Evolutionary conservation across 257 asterid genomes (phyloP), one percentile per base, ranked within the genome.

Genomic region (Rhazya stricta): DNA sequence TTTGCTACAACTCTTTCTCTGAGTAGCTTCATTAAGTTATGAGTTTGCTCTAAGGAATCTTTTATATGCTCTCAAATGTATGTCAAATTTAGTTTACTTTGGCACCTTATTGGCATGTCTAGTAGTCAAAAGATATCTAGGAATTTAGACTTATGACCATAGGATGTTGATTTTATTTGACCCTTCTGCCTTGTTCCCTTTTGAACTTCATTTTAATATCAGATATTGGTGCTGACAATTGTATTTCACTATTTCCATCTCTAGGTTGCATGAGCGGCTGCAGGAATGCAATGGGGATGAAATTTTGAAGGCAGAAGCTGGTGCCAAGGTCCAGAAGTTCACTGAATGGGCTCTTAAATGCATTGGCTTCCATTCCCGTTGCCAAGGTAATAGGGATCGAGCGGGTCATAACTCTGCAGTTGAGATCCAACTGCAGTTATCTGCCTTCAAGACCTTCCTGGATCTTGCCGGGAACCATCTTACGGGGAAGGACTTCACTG

Each of bases 331-430:
- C 74, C 97, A 89, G 87, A 95, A 95, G 83, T 95, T 95, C 72
- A 92, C 99, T 41, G 99, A 92, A 79, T 95, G 99, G 99, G 99
- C 99, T 79, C 94, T 95, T 81, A 91, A 95, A 81, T 95, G 99
- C 76, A 95, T 92, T 82, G 94, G 99, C 62, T 92, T 95, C 86
- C 99, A 95, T 80, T 91, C 98, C 67, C 98, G 98, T 77, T 88
- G 97, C 91, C 97, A 89, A 77, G 96, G 96, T 72, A 92, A 86
- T 78, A 86, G 89, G 81, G 98, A 89, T 72, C 83, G 88, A 73
- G 89, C 86, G 73, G 96, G 90, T 65, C 90, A 86, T 62, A 88
- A 83, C 84, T 80, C 98, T 66, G 91, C 91, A 43, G 84, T 78
- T 69, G 99, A 91, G 82, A 85, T 92, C 84, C 91, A 92, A 81